Conservation (phyloP, 805 yeast genomes). For the Zygotorulaspora chibaensis region DNA sequence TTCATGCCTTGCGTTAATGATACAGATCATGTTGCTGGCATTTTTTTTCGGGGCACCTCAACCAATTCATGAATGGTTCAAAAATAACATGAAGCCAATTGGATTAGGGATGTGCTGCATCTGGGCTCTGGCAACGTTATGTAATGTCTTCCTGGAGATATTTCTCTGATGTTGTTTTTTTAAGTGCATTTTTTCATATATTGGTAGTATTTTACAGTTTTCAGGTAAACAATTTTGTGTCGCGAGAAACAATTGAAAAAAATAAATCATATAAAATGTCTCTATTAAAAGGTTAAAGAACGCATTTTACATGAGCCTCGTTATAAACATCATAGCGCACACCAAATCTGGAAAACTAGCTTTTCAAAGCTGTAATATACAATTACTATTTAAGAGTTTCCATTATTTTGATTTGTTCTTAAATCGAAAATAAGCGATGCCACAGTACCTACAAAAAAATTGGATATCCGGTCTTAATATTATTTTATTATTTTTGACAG, state of each 20-base stretch:
- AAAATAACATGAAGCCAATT: slow-evolving; percentile 15
- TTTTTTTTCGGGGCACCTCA: slow-evolving; percentile 19
- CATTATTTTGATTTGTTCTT: too few species aligned
- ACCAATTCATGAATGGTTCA: slow-evolving; percentile 10
- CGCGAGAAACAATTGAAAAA: background rate
- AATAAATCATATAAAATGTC: too few species aligned
- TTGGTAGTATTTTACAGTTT: background rate
- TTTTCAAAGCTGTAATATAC: too few species aligned
- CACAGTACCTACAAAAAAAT: background rate
- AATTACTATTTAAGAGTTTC: too few species aligned
- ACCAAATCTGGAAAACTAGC: too few species aligned
- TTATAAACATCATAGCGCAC: too few species aligned
- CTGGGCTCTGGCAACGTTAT: slow-evolving; percentile 28
- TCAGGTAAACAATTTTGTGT: background rate
- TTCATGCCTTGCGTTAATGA: slow-evolving; percentile 23
- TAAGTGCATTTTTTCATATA: background rate
- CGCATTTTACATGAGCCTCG: too few species aligned
- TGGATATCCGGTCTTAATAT: background rate
- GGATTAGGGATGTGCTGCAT: slow-evolving; percentile 27
- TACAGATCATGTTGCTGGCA: slow-evolving; percentile 21
- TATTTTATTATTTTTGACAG: background rate
- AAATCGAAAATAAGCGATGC: background rate
- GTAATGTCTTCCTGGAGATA: slow-evolving; percentile 26
- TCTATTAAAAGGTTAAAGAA: too few species aligned
- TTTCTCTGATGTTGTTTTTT: slow-evolving; percentile 2